Percentiles rank a stretch among this genome's conserved stretches.
Conservation (phyloP, 371 early-diverging fungal species). For the Apophysomyces sp. region DNA sequence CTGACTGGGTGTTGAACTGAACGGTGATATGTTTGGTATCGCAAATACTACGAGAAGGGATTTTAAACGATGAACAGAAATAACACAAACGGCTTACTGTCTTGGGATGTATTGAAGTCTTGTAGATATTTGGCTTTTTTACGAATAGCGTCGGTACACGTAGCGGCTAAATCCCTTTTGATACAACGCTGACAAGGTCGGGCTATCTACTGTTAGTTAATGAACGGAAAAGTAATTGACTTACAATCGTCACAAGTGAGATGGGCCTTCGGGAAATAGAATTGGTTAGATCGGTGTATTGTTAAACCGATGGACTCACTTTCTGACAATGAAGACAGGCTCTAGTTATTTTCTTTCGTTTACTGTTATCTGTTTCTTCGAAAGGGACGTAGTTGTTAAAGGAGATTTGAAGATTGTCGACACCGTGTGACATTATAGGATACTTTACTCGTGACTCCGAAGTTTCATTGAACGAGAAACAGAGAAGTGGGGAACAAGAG, state of each 20-base stretch:
- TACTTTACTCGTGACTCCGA: constrained; percentile 3
- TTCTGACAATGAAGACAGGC: constrained; percentile 59
- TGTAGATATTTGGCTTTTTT: constrained; percentile 81
- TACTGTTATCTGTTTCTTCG: constrained; percentile 21
- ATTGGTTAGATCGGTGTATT: not conserved
- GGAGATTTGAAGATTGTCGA: not conserved
- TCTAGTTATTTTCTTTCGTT: constrained; percentile 26
- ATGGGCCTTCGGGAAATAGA: constrained; percentile 39
- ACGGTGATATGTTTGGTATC: not conserved
- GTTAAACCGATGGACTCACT: constrained; percentile 15
- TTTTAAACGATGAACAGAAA: not conserved
- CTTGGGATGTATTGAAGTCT: constrained; percentile 30
- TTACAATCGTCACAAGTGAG: constrained; percentile 67
- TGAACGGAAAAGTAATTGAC: constrained; percentile 7
- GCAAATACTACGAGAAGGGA: not conserved
- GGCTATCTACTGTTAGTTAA: constrained; percentile 30
- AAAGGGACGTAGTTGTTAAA: constrained; percentile 19
- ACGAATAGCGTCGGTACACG: constrained; percentile 77
- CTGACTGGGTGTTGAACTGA: not conserved
- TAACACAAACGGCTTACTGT: not conserved
- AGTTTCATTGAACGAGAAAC: not conserved
- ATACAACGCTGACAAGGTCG: constrained; percentile 88
- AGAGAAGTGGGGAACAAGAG: not conserved
- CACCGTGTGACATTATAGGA: constrained; percentile 4
- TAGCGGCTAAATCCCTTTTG: constrained; percentile 68